Evolutionary conservation across 306 rosid species (phyloP).

Genomic region (Mucuna pruriens): DNA sequence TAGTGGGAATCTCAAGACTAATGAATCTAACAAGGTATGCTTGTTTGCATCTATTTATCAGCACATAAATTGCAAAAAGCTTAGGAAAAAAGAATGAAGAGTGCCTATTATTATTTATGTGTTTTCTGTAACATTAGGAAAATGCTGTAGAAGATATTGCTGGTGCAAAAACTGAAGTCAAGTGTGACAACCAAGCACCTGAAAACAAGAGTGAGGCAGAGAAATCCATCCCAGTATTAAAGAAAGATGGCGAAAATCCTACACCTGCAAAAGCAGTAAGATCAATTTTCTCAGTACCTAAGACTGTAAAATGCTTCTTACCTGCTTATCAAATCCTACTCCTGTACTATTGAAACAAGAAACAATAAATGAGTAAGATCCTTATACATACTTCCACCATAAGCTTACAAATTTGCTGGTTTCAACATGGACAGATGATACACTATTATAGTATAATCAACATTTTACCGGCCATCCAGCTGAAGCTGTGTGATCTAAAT

Average conservation of each 20-base stretch:
- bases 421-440: slow-evolving; percentile 7
- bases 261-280: slow-evolving; percentile 70
- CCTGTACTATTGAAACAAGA: background rate
- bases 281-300: slow-evolving; percentile 34
- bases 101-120: background rate
- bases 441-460: slow-evolving; percentile 13
- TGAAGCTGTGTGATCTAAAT: background rate
- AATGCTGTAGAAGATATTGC: slow-evolving; percentile 55
- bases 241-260: slow-evolving; percentile 74
- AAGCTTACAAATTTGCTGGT: background rate
- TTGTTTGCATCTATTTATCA: slow-evolving; percentile 22
- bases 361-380: slow-evolving; percentile 3
- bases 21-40: slow-evolving; percentile 70
- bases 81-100: background rate
- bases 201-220: slow-evolving; percentile 71
- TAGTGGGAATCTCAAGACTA: slow-evolving; percentile 67
- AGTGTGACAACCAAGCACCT: slow-evolving; percentile 56
- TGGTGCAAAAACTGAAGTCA: slow-evolving; percentile 59
- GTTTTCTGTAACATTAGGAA: slow-evolving; percentile 52
- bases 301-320: background rate
- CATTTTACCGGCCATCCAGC: slow-evolving; percentile 2
- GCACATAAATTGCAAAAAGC: background rate
- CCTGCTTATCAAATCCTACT: background rate
- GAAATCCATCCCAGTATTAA: slow-evolving; percentile 60
- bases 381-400: background rate